Evolutionary conservation across 108 stramenopile species (phyloP).

Genomic region (Pseudonitzschia multiseries): DNA sequence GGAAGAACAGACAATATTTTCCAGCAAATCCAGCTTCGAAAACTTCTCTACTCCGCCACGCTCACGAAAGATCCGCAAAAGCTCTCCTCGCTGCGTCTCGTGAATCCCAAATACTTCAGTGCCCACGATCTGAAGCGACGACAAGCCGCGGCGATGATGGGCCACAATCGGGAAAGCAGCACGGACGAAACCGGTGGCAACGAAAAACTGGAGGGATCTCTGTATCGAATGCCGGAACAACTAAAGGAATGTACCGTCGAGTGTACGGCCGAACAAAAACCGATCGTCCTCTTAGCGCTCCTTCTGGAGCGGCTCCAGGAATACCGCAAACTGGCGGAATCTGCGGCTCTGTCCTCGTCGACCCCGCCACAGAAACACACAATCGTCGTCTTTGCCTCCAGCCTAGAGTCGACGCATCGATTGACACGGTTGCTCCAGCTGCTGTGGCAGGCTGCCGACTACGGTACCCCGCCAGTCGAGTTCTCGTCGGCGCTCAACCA

Average conservation of each 20-base stretch:
- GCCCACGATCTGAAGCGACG: slow-evolving; percentile 57
- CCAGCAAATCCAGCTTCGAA: slow-evolving; percentile 57
- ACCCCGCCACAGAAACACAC: background rate
- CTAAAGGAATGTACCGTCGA: slow-evolving; percentile 52
- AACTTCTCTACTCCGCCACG: slow-evolving; percentile 90
- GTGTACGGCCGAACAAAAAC: slow-evolving; percentile 74
- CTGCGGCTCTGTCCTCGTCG: background rate
- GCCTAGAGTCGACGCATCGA: slow-evolving; percentile 92
- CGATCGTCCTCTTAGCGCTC: slow-evolving; percentile 84
- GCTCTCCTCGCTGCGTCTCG: slow-evolving; percentile 79
- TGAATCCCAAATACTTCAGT: slow-evolving; percentile 87
- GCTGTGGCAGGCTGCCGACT: slow-evolving; percentile 51
- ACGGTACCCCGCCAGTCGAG: slow-evolving; percentile 52
- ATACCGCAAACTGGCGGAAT: slow-evolving; percentile 3
- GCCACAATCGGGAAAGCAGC: slow-evolving; percentile 5
- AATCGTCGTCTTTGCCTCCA: slow-evolving; percentile 91
- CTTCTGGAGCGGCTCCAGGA: slow-evolving; percentile 60
- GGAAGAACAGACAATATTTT: slow-evolving; percentile 3
- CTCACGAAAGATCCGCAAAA: slow-evolving; percentile 95
- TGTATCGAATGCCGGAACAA: slow-evolving; percentile 53
- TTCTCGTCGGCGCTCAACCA: slow-evolving; percentile 74
- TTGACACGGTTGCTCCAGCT: slow-evolving; percentile 87
- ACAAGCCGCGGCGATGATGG: background rate
- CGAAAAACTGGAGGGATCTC: slow-evolving; percentile 9
- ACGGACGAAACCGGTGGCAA: too few species aligned